phyloP scores from a whole-genome alignment of 2,329 filamentous ascomycete species.

The Xylariales sp. region DNA sequence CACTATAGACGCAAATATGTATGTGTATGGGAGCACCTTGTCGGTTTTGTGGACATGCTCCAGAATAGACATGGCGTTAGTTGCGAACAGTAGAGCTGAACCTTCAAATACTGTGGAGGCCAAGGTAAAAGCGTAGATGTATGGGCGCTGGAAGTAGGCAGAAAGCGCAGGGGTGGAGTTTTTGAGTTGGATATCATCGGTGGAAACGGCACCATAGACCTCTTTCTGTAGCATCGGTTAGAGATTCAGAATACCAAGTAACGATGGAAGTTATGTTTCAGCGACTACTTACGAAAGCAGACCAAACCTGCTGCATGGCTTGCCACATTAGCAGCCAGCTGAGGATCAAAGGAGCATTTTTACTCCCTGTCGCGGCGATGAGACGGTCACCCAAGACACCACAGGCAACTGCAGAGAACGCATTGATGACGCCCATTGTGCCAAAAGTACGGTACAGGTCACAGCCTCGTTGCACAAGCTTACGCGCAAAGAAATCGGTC shows the following conservation, averaged over 20 bases:
- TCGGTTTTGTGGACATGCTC: constrained; percentile 30
- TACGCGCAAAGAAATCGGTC: constrained; percentile 44
- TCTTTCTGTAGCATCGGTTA: constrained; percentile 14
- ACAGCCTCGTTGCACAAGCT: constrained; percentile 33
- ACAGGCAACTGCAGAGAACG: constrained; percentile 49
- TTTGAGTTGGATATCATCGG: constrained; percentile 8
- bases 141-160: constrained; percentile 32
- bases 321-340: constrained; percentile 33
- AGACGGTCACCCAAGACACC: constrained; percentile 49
- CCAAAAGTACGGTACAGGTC: constrained; percentile 42
- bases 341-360: constrained; percentile 48
- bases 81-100: constrained; percentile 59
- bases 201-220: constrained; percentile 15
- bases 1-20: constrained; percentile 25
- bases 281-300: constrained; percentile 39
- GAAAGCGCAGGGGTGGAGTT: constrained; percentile 12
- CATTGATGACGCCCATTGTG: constrained; percentile 47
- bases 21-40: constrained; percentile 22
- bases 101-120: constrained; percentile 56
- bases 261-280: neutral
- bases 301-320: constrained; percentile 41
- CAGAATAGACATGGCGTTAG: constrained; percentile 57
- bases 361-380: constrained; percentile 41
- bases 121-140: constrained; percentile 46
- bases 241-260: too few species aligned